phyloP scores from a whole-genome alignment of 257 asterid genomes.

The Gentiana straminea region DNA sequence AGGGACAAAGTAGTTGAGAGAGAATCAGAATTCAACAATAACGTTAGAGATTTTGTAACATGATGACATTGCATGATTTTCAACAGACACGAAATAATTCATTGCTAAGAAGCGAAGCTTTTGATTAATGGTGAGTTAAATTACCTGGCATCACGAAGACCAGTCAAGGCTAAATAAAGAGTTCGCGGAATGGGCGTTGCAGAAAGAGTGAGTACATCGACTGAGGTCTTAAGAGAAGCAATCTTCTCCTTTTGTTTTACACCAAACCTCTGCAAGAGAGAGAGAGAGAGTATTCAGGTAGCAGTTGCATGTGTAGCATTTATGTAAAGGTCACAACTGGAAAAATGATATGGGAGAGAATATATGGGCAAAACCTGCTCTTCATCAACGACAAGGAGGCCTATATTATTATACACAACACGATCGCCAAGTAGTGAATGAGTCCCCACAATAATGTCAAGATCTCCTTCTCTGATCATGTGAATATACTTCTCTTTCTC shows the following conservation, averaged over 20 bases:
- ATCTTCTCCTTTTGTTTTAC: slow-evolving; percentile 95
- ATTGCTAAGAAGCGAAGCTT: too few relatives aligned
- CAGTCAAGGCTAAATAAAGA: slow-evolving; percentile 90
- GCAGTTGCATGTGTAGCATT: too few relatives aligned
- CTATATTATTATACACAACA: slow-evolving; percentile 78
- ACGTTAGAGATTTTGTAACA: neutral
- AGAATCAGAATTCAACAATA: neutral
- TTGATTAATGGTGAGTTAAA: slow-evolving; percentile 9
- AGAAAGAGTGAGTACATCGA: slow-evolving; percentile 95
- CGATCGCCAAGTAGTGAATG: slow-evolving; percentile 87
- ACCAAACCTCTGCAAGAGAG: slow-evolving; percentile 73
- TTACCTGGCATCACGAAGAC: slow-evolving; percentile 98
- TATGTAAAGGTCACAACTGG: too few relatives aligned
- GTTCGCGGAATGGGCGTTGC: slow-evolving; percentile 98
- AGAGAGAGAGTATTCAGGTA: slow-evolving; percentile 9
- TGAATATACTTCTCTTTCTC: slow-evolving; percentile 70
- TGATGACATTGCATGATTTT: neutral
- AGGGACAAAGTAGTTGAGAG: too few relatives aligned
- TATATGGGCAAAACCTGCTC: slow-evolving; percentile 63
- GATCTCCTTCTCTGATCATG: slow-evolving; percentile 72
- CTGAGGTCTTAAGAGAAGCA: slow-evolving; percentile 94
- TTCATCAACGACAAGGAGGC: slow-evolving; percentile 97
- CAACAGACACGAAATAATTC: neutral
- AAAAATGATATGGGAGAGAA: slow-evolving; percentile 14
- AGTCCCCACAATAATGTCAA: slow-evolving; percentile 87